Conservation (phyloP, 331 rosid species). For the Rosa hybrid region DNA sequence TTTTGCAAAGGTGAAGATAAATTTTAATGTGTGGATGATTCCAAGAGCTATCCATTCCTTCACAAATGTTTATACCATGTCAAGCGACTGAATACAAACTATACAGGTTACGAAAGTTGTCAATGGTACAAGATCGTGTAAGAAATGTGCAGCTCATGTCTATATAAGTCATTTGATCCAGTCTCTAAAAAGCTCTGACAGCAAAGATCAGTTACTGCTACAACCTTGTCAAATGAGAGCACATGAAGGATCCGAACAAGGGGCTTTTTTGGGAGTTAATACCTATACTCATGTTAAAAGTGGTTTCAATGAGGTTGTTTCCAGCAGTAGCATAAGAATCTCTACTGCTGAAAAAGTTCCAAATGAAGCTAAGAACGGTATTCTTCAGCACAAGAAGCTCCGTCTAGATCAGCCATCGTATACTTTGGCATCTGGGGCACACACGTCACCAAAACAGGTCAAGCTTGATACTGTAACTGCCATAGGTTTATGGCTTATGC, state of each 20-base stretch:
- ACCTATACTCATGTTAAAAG: constrained; percentile 24
- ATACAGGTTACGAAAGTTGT: constrained; percentile 38
- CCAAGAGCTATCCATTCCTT: constrained; percentile 2
- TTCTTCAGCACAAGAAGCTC: constrained; percentile 37
- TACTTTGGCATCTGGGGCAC: constrained; percentile 29
- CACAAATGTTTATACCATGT: not conserved
- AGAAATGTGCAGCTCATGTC: constrained; percentile 70
- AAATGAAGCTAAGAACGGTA: constrained; percentile 35
- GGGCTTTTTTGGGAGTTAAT: constrained; percentile 29
- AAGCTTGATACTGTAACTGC: constrained; percentile 22
- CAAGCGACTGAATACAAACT: constrained; percentile 15
- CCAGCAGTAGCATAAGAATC: constrained; percentile 21
- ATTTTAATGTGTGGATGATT: constrained; percentile 6
- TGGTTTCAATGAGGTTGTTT: constrained; percentile 31
- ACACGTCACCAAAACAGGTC: constrained; percentile 60
- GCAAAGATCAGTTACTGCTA: constrained; percentile 24
- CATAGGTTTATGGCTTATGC: not conserved
- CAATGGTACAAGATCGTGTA: constrained; percentile 37
- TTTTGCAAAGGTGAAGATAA: constrained; percentile 43
- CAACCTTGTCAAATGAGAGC: constrained; percentile 31
- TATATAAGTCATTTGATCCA: constrained; percentile 57
- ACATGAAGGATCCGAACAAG: constrained; percentile 38
- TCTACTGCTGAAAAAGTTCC: constrained; percentile 25
- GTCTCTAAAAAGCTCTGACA: constrained; percentile 33
- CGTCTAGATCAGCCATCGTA: constrained; percentile 38